Conservation (phyloP, 2,329 filamentous ascomycete genomes). For the Triangularia verruculosa region DNA sequence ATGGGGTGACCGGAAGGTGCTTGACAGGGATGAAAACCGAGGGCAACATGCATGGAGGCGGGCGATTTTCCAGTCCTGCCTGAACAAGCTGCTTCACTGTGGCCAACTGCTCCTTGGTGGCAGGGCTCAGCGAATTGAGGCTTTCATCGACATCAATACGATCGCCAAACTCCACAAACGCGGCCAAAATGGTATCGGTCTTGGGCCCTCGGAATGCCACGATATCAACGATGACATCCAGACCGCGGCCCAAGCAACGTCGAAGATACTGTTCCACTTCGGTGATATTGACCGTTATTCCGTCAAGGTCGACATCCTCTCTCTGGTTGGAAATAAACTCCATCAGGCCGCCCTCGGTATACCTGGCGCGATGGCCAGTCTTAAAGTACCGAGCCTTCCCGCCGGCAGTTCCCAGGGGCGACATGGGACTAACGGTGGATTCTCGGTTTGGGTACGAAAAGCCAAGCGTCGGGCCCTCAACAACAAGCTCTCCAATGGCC, state of each 20-base stretch:
- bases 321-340: conserved; percentile 46
- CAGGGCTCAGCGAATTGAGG: conserved; percentile 37
- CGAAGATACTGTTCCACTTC: conserved; percentile 48
- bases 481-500: conserved; percentile 55
- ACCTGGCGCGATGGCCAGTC: conserved; percentile 50
- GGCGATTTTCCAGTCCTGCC: conserved; percentile 37
- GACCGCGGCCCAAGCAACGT: conserved; percentile 43
- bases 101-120: conserved; percentile 44
- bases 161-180: conserved; percentile 49
- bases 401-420: conserved; percentile 28
- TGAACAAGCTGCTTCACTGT: conserved; percentile 45
- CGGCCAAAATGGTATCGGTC: conserved; percentile 40
- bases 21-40: conserved; percentile 48
- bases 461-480: conserved; percentile 54
- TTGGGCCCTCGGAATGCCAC: conserved; percentile 44
- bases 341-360: conserved; percentile 47
- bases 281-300: conserved; percentile 40
- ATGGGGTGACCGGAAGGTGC: conserved; percentile 47
- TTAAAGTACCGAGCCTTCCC: conserved; percentile 43
- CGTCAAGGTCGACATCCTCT: conserved; percentile 41
- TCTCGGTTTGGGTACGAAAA: conserved; percentile 37
- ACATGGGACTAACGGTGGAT: conserved; percentile 27
- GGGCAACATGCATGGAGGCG: conserved; percentile 45
- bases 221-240: conserved; percentile 49
- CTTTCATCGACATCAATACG: conserved; percentile 37